phyloP scores from a whole-genome alignment of 495 filamentous ascomycete genomes.

The Pseudoneurospora amorphoporcata region DNA sequence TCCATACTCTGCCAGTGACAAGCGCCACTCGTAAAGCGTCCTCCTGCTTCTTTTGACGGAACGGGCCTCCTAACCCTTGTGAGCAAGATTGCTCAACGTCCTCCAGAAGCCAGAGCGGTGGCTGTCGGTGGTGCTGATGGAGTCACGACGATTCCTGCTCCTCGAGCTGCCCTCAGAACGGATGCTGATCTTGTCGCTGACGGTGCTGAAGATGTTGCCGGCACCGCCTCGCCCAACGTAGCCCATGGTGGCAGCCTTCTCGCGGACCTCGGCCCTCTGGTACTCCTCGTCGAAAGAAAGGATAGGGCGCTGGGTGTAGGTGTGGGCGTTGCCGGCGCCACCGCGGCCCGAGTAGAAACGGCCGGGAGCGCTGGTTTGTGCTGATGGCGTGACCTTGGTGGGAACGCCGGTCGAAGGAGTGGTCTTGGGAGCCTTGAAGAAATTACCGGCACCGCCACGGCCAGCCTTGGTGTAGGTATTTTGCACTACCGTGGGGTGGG shows the following conservation, averaged over 20 bases:
- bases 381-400: conserved; percentile 12
- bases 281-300: conserved; percentile 93
- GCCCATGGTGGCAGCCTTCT: conserved; percentile 44
- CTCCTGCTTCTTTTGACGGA: not conserved
- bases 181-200: conserved; percentile 6
- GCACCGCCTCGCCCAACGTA: conserved; percentile 84
- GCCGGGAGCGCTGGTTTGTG: conserved; percentile 25
- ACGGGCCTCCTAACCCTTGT: not conserved
- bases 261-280: conserved; percentile 49
- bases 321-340: conserved; percentile 80
- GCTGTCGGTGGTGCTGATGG: conserved; percentile 20
- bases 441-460: conserved; percentile 85
- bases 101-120: conserved; percentile 16
- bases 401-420: conserved; percentile 34
- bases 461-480: conserved; percentile 62
- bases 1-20: not conserved
- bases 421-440: conserved; percentile 57
- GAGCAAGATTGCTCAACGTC: conserved; percentile 12
- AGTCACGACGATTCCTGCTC: conserved; percentile 22
- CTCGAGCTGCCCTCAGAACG: conserved; percentile 12
- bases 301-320: conserved; percentile 51
- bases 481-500: conserved; percentile 61
- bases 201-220: conserved; percentile 54
- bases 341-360: conserved; percentile 75
- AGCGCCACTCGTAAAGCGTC: not conserved